These are phyloP conservation scores for Fraxinus platypoda DNA, from an alignment of 305 asterid genomes.

Conservation along the genomic window DNA sequence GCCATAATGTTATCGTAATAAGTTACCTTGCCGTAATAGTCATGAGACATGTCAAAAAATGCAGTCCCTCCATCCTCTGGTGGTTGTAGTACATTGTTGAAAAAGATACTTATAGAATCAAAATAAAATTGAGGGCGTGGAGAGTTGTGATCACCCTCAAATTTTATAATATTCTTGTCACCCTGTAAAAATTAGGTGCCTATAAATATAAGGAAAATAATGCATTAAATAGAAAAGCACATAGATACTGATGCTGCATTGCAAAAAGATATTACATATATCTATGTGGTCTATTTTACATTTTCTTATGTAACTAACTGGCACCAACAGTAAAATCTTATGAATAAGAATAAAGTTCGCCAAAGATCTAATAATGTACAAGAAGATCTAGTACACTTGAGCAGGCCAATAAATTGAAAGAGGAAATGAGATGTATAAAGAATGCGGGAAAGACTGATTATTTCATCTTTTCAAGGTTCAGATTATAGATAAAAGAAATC, in stretches of 20 bases:
- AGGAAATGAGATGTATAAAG: background rate
- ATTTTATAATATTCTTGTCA: slow-evolving; percentile 88
- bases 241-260: background rate
- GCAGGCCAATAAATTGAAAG: background rate
- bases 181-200: slow-evolving; percentile 48
- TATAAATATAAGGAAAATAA: background rate
- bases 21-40: slow-evolving; percentile 59
- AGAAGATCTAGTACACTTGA: background rate
- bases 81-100: slow-evolving; percentile 84
- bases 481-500: background rate
- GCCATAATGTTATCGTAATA: background rate
- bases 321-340: background rate
- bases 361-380: background rate
- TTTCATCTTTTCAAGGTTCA: background rate
- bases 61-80: slow-evolving; percentile 51
- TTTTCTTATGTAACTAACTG: background rate
- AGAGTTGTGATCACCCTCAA: slow-evolving; percentile 96
- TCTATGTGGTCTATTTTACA: background rate
- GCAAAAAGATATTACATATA: background rate
- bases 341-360: background rate
- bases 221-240: background rate
- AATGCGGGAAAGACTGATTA: background rate
- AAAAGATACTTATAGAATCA: slow-evolving; percentile 85
- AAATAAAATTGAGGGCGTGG: slow-evolving; percentile 93
- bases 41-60: slow-evolving; percentile 55